Conservation (phyloP, 2,329 filamentous ascomycete genomes). For the Cryphonectria radicalis region DNA sequence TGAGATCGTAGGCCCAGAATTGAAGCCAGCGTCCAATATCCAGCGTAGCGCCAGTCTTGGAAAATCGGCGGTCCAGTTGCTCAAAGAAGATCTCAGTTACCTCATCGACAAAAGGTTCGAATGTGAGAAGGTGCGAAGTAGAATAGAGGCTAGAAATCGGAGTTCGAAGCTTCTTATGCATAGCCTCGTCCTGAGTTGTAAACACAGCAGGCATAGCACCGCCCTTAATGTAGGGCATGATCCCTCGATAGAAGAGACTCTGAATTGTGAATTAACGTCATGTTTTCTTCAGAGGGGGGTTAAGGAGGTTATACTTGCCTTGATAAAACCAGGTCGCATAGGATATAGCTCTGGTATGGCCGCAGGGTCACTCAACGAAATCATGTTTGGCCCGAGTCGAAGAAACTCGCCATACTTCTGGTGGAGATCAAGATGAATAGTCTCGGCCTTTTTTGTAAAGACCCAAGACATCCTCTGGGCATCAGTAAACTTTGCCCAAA, state of each 20-base stretch:
- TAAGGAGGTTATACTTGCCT: conserved; percentile 12
- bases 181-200: conserved; percentile 17
- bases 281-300: too few species aligned
- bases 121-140: neutral
- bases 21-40: conserved; percentile 37
- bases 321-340: conserved; percentile 33
- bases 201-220: conserved; percentile 30
- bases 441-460: conserved; percentile 30
- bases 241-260: conserved; percentile 37
- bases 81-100: conserved; percentile 44
- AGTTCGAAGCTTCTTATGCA: conserved; percentile 11
- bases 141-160: conserved; percentile 18
- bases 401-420: conserved; percentile 51
- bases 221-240: conserved; percentile 33
- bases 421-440: conserved; percentile 39
- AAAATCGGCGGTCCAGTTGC: conserved; percentile 29
- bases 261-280: conserved; percentile 3
- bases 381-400: conserved; percentile 52
- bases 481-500: conserved; percentile 31
- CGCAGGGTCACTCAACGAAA: conserved; percentile 49
- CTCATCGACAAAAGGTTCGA: conserved; percentile 17
- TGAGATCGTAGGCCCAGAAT: conserved; percentile 41
- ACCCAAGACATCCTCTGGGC: conserved; percentile 32
- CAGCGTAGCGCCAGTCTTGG: neutral
- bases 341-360: conserved; percentile 32